Evolutionary conservation across 768 basidiomycete species (phyloP).

Genomic region (Termitomyces sp.): DNA sequence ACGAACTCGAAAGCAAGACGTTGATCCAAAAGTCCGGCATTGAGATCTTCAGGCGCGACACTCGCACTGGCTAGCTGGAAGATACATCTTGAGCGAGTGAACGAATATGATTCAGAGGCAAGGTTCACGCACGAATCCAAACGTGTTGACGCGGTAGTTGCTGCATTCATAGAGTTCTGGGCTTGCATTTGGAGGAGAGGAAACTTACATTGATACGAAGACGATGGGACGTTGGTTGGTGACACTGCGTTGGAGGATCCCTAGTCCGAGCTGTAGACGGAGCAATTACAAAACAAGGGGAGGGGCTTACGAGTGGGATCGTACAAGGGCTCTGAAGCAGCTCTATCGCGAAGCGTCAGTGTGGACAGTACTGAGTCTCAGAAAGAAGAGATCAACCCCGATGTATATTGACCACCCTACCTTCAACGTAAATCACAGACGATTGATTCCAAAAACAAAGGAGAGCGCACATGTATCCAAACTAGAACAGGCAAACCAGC

Average conservation of each 20-base stretch:
- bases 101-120: no score
- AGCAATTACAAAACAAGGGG: not conserved
- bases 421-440: not conserved
- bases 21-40: slow-evolving; percentile 62
- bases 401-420: slow-evolving; percentile 51
- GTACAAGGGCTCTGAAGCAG: slow-evolving; percentile 33
- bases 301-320: slow-evolving; percentile 44
- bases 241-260: slow-evolving; percentile 45
- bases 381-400: slow-evolving; percentile 26
- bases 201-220: slow-evolving; percentile 47
- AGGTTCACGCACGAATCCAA: slow-evolving; percentile 45
- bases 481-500: slow-evolving; percentile 35
- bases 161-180: slow-evolving; percentile 21
- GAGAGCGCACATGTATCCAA: slow-evolving; percentile 33
- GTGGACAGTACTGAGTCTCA: not conserved
- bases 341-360: slow-evolving; percentile 23
- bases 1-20: slow-evolving; percentile 55
- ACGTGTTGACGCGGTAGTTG: slow-evolving; percentile 57
- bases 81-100: not conserved
- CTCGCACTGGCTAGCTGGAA: slow-evolving; percentile 42
- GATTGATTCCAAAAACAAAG: not conserved
- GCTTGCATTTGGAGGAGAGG: not conserved
- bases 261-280: slow-evolving; percentile 23
- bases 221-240: slow-evolving; percentile 47
- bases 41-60: slow-evolving; percentile 46